Base-by-base conservation (phyloP, 2,329 filamentous ascomycete species). In the Aspergillus pseudoglaucus region DNA sequence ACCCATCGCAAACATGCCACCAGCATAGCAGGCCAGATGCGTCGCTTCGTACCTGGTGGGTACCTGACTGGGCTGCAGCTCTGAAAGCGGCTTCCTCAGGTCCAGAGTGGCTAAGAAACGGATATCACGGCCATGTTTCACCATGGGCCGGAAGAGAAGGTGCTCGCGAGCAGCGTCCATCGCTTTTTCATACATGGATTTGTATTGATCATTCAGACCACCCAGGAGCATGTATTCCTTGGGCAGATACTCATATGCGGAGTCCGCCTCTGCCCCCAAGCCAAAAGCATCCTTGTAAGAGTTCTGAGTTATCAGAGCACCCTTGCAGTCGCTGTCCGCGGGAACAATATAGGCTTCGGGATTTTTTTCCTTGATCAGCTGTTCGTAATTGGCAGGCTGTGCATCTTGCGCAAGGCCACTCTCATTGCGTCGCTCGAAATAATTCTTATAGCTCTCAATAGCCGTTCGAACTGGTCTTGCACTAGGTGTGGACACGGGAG, bases 1-100 rank as follows among this genome's bases (percentile, higher is more conserved):
- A 23, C 80, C 81, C 0, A 84, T 63, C 0, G 76, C 80, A 50
- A 82, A 78, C 80, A 83, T 83, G 45, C 80, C 81, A 9, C 81
- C 81, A 0, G 76, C 71, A 58, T 80, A 83, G 65, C 81, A 84
- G 20, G 70, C 73, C 12, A 83, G 70, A 61, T 84, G 81, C 45
- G 80, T 75, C 22, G 75, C 73, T 54, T 82, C 74, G 10, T 79
- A 73, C 9, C 73, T 65, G 5, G 79, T 64, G n/a, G 52, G 46
- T 6, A 52, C 17, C 18, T 48, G 17, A 12, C 48, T 35, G 12
- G 56, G 43, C 3, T 49, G 45, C 5, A 47, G 46, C 25, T 56
- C 52, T 22, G 59, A 51, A 9, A 57, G 49, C 9, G 59, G 51
- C 20, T 55, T 57, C 12, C 61, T 50, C 38, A 56, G 42, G n/a